A percentile compares a stretch with the other conserved stretches of the same genome.
These are phyloP conservation scores for Ophiostoma australiae DNA, from an alignment of 2,329 filamentous ascomycete genomes.

Conservation along the genomic window DNA sequence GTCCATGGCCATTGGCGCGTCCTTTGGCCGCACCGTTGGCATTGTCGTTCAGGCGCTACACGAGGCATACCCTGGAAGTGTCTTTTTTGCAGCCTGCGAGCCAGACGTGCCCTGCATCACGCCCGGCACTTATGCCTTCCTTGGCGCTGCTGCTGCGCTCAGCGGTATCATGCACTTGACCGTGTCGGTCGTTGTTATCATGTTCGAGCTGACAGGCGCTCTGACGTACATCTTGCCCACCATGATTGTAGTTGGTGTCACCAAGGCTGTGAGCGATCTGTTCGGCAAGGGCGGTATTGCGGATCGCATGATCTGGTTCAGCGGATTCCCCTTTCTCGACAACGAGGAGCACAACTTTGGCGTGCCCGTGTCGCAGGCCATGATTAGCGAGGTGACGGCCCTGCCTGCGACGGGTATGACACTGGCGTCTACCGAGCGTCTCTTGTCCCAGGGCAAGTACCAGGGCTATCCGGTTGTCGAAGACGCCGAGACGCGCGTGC, in stretches of 20 bases:
- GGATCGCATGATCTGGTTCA: constrained; percentile 98
- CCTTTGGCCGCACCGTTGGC: constrained; percentile 88
- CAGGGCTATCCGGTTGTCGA: constrained; percentile 93
- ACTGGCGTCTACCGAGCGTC: constrained; percentile 68
- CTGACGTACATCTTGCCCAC: constrained; percentile 94
- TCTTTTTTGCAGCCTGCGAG: constrained; percentile 82
- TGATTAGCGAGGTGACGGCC: constrained; percentile 71
- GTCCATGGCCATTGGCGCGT: constrained; percentile 94
- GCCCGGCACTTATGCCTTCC: constrained; percentile 91
- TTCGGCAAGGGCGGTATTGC: constrained; percentile 97
- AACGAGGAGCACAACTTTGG: constrained; percentile 98
- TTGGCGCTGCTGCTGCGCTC: constrained; percentile 84
- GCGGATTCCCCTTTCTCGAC: constrained; percentile 92
- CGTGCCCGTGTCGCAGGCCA: constrained; percentile 84
- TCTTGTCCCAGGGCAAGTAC: constrained; percentile 73
- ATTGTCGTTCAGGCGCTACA: constrained; percentile 88
- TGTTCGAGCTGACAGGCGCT: constrained; percentile 98
- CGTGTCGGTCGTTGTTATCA: constrained; percentile 94
- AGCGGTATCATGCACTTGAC: constrained; percentile 98
- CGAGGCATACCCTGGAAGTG: constrained; percentile 72
- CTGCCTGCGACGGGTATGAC: constrained; percentile 70
- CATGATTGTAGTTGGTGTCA: constrained; percentile 98
- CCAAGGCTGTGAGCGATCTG: constrained; percentile 83
- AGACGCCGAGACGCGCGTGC: constrained; percentile 60
- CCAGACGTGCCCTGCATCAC: constrained; percentile 95